phyloP scores from a whole-genome alignment of 306 rosid species.

The Begonia loranthoides region DNA sequence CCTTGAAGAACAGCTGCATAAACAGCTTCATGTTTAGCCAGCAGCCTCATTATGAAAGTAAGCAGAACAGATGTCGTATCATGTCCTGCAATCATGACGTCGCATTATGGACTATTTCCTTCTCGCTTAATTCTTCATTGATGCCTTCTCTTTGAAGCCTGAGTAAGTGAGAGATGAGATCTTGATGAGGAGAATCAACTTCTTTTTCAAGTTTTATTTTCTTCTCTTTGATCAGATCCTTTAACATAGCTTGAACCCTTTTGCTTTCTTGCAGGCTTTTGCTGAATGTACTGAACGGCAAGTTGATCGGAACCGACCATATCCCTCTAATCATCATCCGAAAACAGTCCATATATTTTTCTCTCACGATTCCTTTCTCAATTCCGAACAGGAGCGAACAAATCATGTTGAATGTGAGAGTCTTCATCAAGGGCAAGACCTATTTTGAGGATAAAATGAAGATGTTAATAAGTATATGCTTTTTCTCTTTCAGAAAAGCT shows the following conservation, averaged over 20 bases:
- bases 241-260: conserved; percentile 30
- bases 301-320: conserved; percentile 54
- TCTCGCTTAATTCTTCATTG: conserved; percentile 31
- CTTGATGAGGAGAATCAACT: conserved; percentile 26
- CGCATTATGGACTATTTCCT: conserved; percentile 48
- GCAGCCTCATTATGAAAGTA: conserved; percentile 37
- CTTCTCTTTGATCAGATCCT: conserved; percentile 30
- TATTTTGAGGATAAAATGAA: conserved; percentile 3
- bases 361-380: conserved; percentile 45
- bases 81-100: conserved; percentile 70
- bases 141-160: conserved; percentile 22
- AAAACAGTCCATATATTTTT: conserved; percentile 22
- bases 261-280: conserved; percentile 46
- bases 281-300: conserved; percentile 55
- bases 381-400: conserved; percentile 58
- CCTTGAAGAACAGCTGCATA: conserved; percentile 55
- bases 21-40: conserved; percentile 38
- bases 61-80: conserved; percentile 54
- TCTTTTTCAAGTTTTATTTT: conserved; percentile 22
- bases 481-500: background rate
- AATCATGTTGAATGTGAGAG: conserved; percentile 61
- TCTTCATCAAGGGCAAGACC: conserved; percentile 69
- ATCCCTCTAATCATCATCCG: conserved; percentile 36
- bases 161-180: conserved; percentile 52
- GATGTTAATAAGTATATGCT: background rate